Evolutionary conservation across 2,329 filamentous ascomycete species (phyloP), one percentile per base, ranked within the genome.

Genomic region (Alternaria hordeiaustralica): DNA sequence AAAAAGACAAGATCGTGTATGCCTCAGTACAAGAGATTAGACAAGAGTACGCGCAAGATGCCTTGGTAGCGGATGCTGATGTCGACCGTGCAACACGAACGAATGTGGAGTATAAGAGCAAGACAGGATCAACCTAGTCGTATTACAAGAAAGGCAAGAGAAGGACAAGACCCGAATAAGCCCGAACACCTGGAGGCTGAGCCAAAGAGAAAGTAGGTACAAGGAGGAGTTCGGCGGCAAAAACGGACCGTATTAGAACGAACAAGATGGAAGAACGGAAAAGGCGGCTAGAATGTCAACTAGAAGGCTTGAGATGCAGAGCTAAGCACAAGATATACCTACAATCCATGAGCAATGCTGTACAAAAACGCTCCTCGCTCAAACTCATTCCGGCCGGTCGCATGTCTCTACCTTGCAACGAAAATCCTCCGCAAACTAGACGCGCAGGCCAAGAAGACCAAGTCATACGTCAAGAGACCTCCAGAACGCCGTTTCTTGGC

Each of bases 401-500:
- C 36, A 41, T 41, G 36, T 21, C 15, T 43, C 25, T 45, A 26
- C 44, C 55, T 46, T 47, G 28, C 28, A 41, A 23, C 21, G 23
- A 43, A n/a, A 25, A 13, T 28, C 57, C 46, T 55, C 66, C 66
- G 58, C 23, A 33, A 25, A 36, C 20, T 58, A 54, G 58, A 45
- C 63, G 66, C 63, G n/a, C 36, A 41, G 63, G 72, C 72, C 71
- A 75, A 73, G 71, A 51, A 15, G 47, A 49, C 72, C 74, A 76
- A 75, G 74, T 74, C 71, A 72, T 56, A 74, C 74, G 64, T 51
- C 57, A 58, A 64, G 59, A 61, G 58, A 33, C 51, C 63, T 63
- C 54, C 49, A 56, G 53, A 65, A 51, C 58, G 58, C 63, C 62
- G 56, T 60, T 41, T 9, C 55, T 64, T 63, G 66, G 58, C 57